Evolutionary conservation across 2,329 filamentous ascomycete species (phyloP).

Genomic region (Colletotrichum limetticola): DNA sequence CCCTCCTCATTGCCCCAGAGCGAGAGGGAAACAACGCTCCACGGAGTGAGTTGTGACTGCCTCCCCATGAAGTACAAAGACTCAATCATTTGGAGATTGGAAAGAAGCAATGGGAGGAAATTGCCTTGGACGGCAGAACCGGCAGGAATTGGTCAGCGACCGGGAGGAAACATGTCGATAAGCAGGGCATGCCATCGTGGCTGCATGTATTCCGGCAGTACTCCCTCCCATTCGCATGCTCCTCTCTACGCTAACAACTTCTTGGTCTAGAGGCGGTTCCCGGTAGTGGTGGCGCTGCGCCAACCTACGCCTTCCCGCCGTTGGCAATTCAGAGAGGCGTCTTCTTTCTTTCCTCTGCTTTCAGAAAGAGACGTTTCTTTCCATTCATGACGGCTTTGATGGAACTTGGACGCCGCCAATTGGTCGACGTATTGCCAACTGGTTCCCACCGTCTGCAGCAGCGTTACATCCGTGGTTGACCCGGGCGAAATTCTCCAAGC

Average conservation of each 20-base stretch:
- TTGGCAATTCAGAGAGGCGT: background rate
- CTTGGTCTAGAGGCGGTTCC: background rate
- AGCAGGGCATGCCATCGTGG: conserved; percentile 13
- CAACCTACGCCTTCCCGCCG: conserved; percentile 25
- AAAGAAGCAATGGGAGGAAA: background rate
- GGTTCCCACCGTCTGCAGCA: background rate
- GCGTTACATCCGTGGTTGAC: conserved; percentile 17
- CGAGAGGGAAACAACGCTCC: conserved; percentile 1
- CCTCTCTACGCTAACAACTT: background rate
- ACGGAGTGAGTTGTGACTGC: background rate
- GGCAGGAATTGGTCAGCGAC: background rate
- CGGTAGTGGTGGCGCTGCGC: conserved; percentile 11
- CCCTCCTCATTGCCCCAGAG: background rate
- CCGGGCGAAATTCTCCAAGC: background rate
- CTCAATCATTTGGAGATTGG: background rate
- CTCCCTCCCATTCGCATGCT: background rate
- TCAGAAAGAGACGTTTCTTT: background rate
- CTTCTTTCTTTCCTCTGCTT: background rate
- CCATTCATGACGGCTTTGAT: background rate
- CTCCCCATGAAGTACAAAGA: too few species aligned
- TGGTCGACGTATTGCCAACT: background rate
- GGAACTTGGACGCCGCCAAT: background rate
- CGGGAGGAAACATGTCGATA: conserved; percentile 1
- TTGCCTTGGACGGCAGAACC: background rate
- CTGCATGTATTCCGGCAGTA: conserved; percentile 31